Evolutionary conservation across 225 moss, liverwort and hornwort species (phyloP), one percentile per base, ranked within the genome.

Genomic region (Pleurozium schreberi): DNA sequence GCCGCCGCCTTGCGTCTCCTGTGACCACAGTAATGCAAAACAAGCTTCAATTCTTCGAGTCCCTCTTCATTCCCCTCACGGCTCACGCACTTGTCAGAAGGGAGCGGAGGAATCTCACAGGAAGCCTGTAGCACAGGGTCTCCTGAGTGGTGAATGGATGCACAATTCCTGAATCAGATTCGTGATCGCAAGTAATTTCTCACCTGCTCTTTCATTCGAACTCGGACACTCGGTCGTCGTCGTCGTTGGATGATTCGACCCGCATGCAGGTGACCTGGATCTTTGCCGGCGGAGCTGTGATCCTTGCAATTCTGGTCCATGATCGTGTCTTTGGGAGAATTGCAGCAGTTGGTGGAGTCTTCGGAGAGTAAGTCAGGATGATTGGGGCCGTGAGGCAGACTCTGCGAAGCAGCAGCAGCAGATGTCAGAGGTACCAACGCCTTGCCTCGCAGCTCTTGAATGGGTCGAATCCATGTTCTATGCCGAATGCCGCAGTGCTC

Each of bases 351-450:
- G 19, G 84, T 84, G 62, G 57, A 69, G 69, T 50, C 11, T 23
- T 57, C 30, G 79, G 47, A 36, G 69, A 40, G 60, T 59, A 19
- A 59, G 53, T 55, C 68, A 88, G 86, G 87, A 95, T 95, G 95
- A 91, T 93, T 81, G 92, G 95, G 65, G 89, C 84, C 67, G 90
- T 95, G 81, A 89, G 92, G 81, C 93, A 90, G 84, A 86, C 90
- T n/a, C 67, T 95, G 88, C 92, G 95, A 73, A 85, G 92, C 69
- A 79, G 86, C 69, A 67, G 92, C 80, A 84, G 92, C 89, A 91
- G 89, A 92, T 87, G 77, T 36, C 76, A 67, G 84, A 64, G 70
- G n/a, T 92, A 81, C 85, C 90, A 89, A 47, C 88, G 81, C 81
- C 52, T 89, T 82, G 66, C 81, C 61, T 81, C 83, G 67, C 90